A percentile compares a stretch with the other conserved stretches of the same genome.
phyloP scores from a whole-genome alignment of 768 basidiomycete genomes.

The Leccinum uliginosum region DNA sequence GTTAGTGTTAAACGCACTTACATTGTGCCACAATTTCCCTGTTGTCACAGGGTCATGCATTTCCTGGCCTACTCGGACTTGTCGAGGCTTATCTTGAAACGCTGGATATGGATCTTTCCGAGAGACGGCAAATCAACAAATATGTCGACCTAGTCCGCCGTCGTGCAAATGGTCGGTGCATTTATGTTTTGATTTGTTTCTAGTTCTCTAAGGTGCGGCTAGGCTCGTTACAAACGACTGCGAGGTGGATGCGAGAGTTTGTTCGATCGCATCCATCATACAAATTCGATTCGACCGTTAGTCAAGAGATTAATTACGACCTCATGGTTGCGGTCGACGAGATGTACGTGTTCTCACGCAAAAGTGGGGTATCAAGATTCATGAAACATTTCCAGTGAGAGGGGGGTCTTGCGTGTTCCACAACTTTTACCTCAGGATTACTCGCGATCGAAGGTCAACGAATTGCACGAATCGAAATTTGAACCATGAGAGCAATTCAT shows the following conservation, averaged over 20 bases:
- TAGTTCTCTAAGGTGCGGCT: conserved; percentile 1
- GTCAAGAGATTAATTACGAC: conserved; percentile 91
- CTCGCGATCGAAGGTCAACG: conserved; percentile 30
- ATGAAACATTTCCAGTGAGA: conserved; percentile 46
- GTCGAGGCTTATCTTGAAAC: conserved; percentile 84
- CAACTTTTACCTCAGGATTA: conserved; percentile 64
- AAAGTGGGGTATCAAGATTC: neutral
- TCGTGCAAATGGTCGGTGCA: conserved; percentile 69
- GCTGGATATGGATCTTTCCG: conserved; percentile 65
- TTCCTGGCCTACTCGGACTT: conserved; percentile 79
- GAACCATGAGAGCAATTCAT: conserved; percentile 15
- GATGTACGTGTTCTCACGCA: conserved; percentile 56
- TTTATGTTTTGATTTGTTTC: neutral
- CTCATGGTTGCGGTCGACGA: conserved; percentile 85
- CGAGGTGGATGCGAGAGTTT: conserved; percentile 91
- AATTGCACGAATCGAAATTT: conserved; percentile 23
- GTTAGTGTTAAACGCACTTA: conserved; percentile 33
- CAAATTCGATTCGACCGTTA: conserved; percentile 89
- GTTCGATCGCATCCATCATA: conserved; percentile 89
- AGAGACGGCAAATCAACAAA: conserved; percentile 57
- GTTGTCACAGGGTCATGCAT: conserved; percentile 48
- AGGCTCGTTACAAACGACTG: conserved; percentile 83
- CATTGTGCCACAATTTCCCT: neutral
- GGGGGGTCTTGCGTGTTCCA: conserved; percentile 57
- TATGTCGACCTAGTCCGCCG: conserved; percentile 78